These are phyloP conservation scores for Mycena sanguinolenta DNA, from an alignment of 768 basidiomycete genomes.

Conservation along the genomic window DNA sequence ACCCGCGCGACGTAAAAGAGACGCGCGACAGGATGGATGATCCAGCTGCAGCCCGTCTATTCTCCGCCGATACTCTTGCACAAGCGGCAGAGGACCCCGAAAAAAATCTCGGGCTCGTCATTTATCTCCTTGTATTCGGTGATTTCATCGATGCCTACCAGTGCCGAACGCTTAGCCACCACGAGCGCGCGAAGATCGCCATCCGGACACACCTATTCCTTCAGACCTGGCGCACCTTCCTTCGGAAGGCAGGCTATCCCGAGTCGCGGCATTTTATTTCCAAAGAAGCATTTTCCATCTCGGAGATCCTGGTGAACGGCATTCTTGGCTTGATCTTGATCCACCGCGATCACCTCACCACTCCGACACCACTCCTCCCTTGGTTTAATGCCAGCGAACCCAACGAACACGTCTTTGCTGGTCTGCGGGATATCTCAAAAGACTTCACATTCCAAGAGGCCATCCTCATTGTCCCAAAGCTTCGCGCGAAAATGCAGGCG, in stretches of 20 bases:
- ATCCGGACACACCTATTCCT: slow-evolving; percentile 33
- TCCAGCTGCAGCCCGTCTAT: no score
- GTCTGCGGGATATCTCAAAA: slow-evolving; percentile 25
- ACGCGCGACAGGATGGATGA: slow-evolving; percentile 43
- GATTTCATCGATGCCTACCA: slow-evolving; percentile 40
- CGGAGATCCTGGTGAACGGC: slow-evolving; percentile 37
- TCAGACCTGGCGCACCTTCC: slow-evolving; percentile 27
- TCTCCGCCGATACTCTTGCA: slow-evolving; percentile 41
- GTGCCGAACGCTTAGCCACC: slow-evolving; percentile 31
- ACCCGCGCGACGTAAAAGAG: neutral
- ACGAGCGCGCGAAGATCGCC: slow-evolving; percentile 33
- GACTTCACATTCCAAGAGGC: slow-evolving; percentile 35
- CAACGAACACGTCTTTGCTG: slow-evolving; percentile 41
- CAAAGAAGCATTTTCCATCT: slow-evolving; percentile 42
- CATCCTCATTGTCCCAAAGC: no score
- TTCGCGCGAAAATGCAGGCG: neutral
- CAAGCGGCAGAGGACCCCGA: slow-evolving; percentile 22
- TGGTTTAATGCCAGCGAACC: slow-evolving; percentile 37
- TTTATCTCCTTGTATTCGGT: slow-evolving; percentile 45
- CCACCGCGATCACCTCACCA: slow-evolving; percentile 40
- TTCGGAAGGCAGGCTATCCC: slow-evolving; percentile 28
- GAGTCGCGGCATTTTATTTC: slow-evolving; percentile 39
- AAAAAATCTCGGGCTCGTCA: slow-evolving; percentile 28
- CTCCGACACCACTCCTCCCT: slow-evolving; percentile 36
- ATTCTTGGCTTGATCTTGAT: slow-evolving; percentile 40